A percentile compares a stretch with the other conserved stretches of the same genome.
Conservation (phyloP, 164 flowering plant species). For the Aristolochia contorta region DNA sequence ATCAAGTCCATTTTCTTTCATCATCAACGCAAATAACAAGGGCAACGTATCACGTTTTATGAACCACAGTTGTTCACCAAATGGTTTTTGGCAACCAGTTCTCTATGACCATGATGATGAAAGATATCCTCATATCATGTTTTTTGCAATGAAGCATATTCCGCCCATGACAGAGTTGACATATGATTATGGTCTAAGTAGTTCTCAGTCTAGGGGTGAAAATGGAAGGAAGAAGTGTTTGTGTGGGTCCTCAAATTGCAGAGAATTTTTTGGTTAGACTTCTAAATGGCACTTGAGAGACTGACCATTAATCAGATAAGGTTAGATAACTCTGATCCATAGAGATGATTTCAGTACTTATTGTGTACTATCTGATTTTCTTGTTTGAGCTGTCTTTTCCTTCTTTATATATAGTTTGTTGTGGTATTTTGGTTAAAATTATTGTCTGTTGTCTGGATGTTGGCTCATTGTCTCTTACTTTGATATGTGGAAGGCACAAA, state of each 20-base stretch:
- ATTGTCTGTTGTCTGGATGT: too few species aligned
- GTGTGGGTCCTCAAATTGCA: slow-evolving; percentile 39
- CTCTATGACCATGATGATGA: slow-evolving; percentile 29
- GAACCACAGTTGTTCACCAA: slow-evolving; percentile 76
- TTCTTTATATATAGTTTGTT: too few species aligned
- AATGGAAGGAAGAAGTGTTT: slow-evolving; percentile 33
- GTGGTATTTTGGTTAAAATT: too few species aligned
- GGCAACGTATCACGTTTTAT: slow-evolving; percentile 79
- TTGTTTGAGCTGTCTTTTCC: too few species aligned
- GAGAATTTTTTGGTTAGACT: slow-evolving; percentile 30
- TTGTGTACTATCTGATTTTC: too few species aligned
- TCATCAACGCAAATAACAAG: slow-evolving; percentile 37
- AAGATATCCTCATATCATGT: slow-evolving; percentile 38
- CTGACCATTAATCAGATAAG: too few species aligned
- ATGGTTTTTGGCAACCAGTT: slow-evolving; percentile 63
- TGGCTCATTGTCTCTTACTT: too few species aligned
- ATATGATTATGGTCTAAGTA: slow-evolving; percentile 49
- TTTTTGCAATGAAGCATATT: slow-evolving; percentile 53
- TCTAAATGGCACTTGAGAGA: too few species aligned
- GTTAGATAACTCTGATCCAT: too few species aligned
- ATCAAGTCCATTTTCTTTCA: slow-evolving; percentile 21
- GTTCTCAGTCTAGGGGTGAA: not conserved
- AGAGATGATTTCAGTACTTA: too few species aligned
- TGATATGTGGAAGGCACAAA: too few species aligned
- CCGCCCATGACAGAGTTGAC: slow-evolving; percentile 74